A percentile compares a stretch with the other conserved stretches of the same genome.
Evolutionary conservation across 768 basidiomycete genomes (phyloP).

Genomic region (Lentinula lateritia): DNA sequence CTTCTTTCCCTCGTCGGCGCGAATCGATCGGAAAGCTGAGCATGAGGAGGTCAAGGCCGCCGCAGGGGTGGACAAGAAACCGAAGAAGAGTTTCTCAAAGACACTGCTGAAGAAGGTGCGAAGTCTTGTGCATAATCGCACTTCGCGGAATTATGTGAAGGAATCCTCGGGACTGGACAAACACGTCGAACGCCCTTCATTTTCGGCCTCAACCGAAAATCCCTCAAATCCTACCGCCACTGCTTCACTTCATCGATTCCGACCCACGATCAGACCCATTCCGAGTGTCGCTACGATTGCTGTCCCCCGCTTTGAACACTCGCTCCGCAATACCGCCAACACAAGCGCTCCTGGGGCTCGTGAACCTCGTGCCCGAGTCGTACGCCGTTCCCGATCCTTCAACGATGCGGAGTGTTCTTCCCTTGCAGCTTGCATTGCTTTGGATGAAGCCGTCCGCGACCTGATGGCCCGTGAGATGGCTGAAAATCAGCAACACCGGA

Average conservation of each 20-base stretch:
- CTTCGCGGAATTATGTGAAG: background rate
- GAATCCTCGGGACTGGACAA: too few relatives aligned
- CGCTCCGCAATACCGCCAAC: background rate
- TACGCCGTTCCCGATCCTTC: conserved; percentile 1
- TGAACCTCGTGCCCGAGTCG: background rate
- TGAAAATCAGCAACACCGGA: background rate
- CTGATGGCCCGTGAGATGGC: background rate
- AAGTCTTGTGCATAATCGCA: background rate
- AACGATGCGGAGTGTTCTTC: background rate
- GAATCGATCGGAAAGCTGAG: background rate
- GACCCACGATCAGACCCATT: background rate
- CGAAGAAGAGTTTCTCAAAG: background rate
- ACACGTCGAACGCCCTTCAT: background rate
- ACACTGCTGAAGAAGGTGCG: background rate
- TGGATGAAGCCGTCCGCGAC: background rate
- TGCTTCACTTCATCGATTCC: background rate
- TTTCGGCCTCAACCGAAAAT: too few relatives aligned
- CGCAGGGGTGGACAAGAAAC: background rate
- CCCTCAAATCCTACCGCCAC: background rate
- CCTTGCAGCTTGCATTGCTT: background rate
- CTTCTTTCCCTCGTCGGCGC: background rate
- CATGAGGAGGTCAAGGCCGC: background rate
- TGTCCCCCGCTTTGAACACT: background rate
- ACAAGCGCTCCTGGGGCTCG: background rate
- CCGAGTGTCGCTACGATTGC: background rate